These are phyloP conservation scores for Lactarius trivialis DNA, from an alignment of 768 basidiomycete species.

Conservation along the genomic window DNA sequence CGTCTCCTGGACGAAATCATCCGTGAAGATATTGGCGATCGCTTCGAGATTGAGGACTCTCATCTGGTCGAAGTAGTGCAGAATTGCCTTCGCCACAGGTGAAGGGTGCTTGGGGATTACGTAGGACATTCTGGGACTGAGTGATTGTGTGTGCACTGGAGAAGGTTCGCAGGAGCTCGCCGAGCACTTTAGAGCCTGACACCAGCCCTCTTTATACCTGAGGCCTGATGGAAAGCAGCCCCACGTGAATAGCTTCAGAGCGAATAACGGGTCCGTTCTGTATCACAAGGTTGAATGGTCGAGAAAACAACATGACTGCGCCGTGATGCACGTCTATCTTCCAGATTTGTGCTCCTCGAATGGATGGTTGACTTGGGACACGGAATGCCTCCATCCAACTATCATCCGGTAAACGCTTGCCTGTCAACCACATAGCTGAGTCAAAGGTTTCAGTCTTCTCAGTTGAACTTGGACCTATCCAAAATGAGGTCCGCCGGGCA, in stretches of 20 bases:
- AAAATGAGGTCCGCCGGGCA: too few species aligned
- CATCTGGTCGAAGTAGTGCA: slow-evolving; percentile 5
- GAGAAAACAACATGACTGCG: too few species aligned
- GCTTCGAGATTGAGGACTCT: background rate
- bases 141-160: background rate
- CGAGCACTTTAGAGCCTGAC: background rate
- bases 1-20: slow-evolving; percentile 13
- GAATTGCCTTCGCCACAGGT: background rate
- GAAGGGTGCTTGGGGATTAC: background rate
- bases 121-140: background rate
- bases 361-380: too few species aligned
- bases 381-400: too few species aligned
- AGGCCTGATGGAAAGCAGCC: background rate
- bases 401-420: too few species aligned
- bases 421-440: too few species aligned
- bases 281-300: background rate
- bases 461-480: too few species aligned
- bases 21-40: background rate
- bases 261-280: too few species aligned
- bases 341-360: too few species aligned
- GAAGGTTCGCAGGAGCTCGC: background rate
- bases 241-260: background rate
- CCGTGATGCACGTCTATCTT: too few species aligned
- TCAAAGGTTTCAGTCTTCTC: too few species aligned
- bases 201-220: background rate